Evolutionary conservation across 306 rosid genomes (phyloP).

Genomic region (Cicer yamashitae): DNA sequence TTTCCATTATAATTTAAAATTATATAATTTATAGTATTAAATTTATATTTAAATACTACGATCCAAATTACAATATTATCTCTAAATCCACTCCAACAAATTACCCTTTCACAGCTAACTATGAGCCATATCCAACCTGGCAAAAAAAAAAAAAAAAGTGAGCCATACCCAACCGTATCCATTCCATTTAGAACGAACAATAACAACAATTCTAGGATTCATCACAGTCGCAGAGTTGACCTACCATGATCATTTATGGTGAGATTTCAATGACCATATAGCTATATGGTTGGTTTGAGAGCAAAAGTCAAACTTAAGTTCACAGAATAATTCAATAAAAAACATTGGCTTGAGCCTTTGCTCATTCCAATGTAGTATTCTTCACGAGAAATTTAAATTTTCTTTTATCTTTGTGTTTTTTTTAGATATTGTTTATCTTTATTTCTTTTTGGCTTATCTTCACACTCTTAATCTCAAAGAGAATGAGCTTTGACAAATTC

Average conservation of each 20-base stretch:
- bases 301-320: constrained; percentile 47
- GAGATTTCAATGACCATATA: constrained; percentile 26
- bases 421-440: background rate
- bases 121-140: too few relatives aligned
- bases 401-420: background rate
- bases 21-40: too few relatives aligned
- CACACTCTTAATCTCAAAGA: background rate
- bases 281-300: constrained; percentile 32
- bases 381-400: background rate
- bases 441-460: background rate
- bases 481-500: constrained; percentile 12
- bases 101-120: too few relatives aligned
- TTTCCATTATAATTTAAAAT: too few relatives aligned
- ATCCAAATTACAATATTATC: too few relatives aligned
- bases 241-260: constrained; percentile 51
- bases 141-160: too few relatives aligned
- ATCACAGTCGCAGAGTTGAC: constrained; percentile 65
- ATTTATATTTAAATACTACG: too few relatives aligned
- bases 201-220: constrained; percentile 52
- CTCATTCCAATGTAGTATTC: constrained; percentile 38
- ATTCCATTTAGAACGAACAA: background rate
- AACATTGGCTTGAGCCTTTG: constrained; percentile 8
- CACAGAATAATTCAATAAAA: constrained; percentile 6
- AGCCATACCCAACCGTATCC: too few relatives aligned
- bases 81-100: too few relatives aligned